phyloP scores from a whole-genome alignment of 2,329 filamentous ascomycete species.

The Ceratocystis papillata region DNA sequence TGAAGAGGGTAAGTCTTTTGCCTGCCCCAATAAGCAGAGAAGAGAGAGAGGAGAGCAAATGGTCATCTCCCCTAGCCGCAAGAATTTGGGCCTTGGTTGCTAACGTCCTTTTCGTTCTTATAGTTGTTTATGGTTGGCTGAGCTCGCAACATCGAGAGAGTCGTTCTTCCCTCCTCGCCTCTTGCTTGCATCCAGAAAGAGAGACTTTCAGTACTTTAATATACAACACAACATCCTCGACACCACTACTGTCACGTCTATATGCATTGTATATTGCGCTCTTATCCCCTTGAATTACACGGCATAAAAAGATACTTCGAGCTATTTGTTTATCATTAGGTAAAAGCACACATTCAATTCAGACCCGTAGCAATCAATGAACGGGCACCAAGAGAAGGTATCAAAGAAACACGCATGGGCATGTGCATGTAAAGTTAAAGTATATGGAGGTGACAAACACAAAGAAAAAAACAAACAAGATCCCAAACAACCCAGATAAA shows the following conservation, averaged over 20 bases:
- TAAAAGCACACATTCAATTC: neutral
- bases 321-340: neutral
- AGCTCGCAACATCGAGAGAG: neutral
- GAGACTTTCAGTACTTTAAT: too few relatives aligned
- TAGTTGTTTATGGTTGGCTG: slow-evolving; percentile 22
- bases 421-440: slow-evolving; percentile 19
- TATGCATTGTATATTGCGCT: too few relatives aligned
- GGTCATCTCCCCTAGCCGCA: neutral
- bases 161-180: neutral
- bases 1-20: slow-evolving; percentile 20
- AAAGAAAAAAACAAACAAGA: slow-evolving; percentile 4
- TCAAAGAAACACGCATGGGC: slow-evolving; percentile 18
- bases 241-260: too few relatives aligned
- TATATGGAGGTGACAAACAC: neutral
- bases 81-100: neutral
- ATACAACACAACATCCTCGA: too few relatives aligned
- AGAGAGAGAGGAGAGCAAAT: neutral
- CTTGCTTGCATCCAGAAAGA: too few relatives aligned
- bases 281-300: neutral
- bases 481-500: neutral
- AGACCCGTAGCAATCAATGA: neutral
- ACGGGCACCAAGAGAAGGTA: neutral
- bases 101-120: slow-evolving; percentile 1
- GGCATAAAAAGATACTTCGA: neutral
- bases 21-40: neutral